These are phyloP conservation scores for Acephala macrosclerotiorum DNA, from an alignment of 2,329 filamentous ascomycete genomes.

Conservation along the genomic window DNA sequence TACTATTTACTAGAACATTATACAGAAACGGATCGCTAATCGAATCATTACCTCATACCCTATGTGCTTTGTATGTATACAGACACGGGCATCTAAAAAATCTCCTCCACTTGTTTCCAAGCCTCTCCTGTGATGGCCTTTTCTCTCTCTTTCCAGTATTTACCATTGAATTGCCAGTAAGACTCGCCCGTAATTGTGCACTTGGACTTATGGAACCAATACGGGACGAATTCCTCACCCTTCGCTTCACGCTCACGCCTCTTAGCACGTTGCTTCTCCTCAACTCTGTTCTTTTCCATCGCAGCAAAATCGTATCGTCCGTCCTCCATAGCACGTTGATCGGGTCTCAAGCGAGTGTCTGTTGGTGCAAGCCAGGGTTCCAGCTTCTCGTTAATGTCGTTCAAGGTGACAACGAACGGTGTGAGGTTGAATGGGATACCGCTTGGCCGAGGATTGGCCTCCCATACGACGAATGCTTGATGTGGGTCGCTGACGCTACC, in stretches of 20 bases:
- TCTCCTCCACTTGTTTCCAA: slow-evolving; percentile 46
- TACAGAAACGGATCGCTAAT: slow-evolving; percentile 4
- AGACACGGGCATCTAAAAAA: slow-evolving; percentile 38
- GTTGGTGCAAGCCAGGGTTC: slow-evolving; percentile 83
- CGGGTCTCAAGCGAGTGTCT: slow-evolving; percentile 89
- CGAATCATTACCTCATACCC: neutral
- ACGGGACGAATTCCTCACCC: slow-evolving; percentile 83
- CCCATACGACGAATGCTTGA: slow-evolving; percentile 91
- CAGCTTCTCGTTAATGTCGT: slow-evolving; percentile 88
- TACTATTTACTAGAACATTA: slow-evolving; percentile 2
- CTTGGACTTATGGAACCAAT: slow-evolving; percentile 80
- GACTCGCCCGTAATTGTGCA: slow-evolving; percentile 85
- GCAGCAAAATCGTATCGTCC: slow-evolving; percentile 96
- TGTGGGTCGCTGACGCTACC: slow-evolving; percentile 69
- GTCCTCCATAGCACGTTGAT: slow-evolving; percentile 98
- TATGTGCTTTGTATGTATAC: slow-evolving; percentile 12
- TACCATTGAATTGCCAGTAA: slow-evolving; percentile 88
- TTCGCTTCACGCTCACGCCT: slow-evolving; percentile 75
- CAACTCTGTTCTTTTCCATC: slow-evolving; percentile 90
- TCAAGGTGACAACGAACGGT: slow-evolving; percentile 93
- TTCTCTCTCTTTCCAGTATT: slow-evolving; percentile 81
- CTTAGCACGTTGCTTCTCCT: slow-evolving; percentile 86
- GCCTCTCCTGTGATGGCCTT: slow-evolving; percentile 38
- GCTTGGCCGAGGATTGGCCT: slow-evolving; percentile 80
- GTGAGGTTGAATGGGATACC: slow-evolving; percentile 97